Evolutionary conservation across 129 eudicot genomes (phyloP).

Genomic region (Deinandra increscens): DNA sequence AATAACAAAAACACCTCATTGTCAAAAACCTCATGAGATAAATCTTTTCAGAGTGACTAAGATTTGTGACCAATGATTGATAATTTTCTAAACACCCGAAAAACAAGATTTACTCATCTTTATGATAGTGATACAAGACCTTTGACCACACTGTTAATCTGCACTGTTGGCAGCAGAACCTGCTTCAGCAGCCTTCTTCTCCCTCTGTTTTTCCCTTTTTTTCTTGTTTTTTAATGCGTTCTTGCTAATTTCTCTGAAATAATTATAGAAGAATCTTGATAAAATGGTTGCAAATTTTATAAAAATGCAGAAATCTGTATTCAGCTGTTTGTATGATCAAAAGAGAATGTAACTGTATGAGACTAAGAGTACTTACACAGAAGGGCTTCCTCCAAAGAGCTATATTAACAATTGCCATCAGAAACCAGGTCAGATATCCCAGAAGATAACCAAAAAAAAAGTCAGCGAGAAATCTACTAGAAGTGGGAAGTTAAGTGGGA

Average conservation of each 20-base stretch:
- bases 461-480: neutral
- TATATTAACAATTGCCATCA: conserved; percentile 32
- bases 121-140: conserved; percentile 6
- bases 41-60: neutral
- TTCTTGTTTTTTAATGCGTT: conserved; percentile 92
- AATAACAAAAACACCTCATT: neutral
- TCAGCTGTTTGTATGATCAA: neutral
- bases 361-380: conserved; percentile 52
- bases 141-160: conserved; percentile 12
- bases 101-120: conserved; percentile 9
- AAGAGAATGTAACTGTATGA: neutral
- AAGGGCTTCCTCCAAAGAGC: conserved; percentile 74
- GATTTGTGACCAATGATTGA: conserved; percentile 7
- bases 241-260: conserved; percentile 72
- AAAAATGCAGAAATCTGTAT: conserved; percentile 2
- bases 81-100: conserved; percentile 12
- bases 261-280: neutral
- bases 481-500: neutral
- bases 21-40: neutral
- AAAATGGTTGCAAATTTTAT: neutral
- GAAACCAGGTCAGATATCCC: conserved; percentile 3
- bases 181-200: conserved; percentile 85
- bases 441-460: neutral
- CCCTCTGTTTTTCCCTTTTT: conserved; percentile 86
- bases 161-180: conserved; percentile 41